Base-by-base conservation (phyloP, 805 yeast species). In the Teunomyces pallodes region DNA sequence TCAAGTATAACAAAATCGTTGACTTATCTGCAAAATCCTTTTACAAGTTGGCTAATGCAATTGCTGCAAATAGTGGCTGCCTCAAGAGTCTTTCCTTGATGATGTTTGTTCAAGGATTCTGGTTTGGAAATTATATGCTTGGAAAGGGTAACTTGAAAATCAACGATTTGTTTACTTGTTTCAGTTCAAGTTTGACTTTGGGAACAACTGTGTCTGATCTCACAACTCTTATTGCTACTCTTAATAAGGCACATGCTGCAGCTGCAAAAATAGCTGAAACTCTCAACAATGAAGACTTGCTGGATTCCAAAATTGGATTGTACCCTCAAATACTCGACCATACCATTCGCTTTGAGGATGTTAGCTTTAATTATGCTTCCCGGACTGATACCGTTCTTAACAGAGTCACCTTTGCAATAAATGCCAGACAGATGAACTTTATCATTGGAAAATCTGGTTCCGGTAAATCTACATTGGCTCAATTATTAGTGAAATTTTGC, bases 71-170 rank as follows among this genome's bases (percentile, higher is more conserved):
- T 59, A 63, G 77, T 17, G 84, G 87, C 0, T 38, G 79, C 0
- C 64, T 85, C 44, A 79, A 84, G 55, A 66, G 79, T 20, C 54
- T 91, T 3, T 76, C 85, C 0, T 69, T 89, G 33, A 61, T 83
- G 60, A 84, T 90, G 83, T 90, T 92, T 70, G 87, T 91, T 2
- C 96, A 89, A 65, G 95, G 92, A 0, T 87, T 94, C 57, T 90
- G 96, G 89, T 92, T 86, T 67, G 99, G 98, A 1, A 79, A 85
- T 27, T 74, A 74, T 40, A 76, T 87, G 72, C 84, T 90, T 3
- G 64, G 67, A 31, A 64, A 66, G 4, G 80, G 81, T 0, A 72
- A 76, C 7, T 60, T 83, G 10, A 56, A 70, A 1, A 69, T 89
- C 2, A 85, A 87, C 9, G 76, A 82, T 35, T 88, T 92, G 0